These are phyloP conservation scores for Auricularia sp. DNA, from an alignment of 768 basidiomycete genomes.

Conservation along the genomic window DNA sequence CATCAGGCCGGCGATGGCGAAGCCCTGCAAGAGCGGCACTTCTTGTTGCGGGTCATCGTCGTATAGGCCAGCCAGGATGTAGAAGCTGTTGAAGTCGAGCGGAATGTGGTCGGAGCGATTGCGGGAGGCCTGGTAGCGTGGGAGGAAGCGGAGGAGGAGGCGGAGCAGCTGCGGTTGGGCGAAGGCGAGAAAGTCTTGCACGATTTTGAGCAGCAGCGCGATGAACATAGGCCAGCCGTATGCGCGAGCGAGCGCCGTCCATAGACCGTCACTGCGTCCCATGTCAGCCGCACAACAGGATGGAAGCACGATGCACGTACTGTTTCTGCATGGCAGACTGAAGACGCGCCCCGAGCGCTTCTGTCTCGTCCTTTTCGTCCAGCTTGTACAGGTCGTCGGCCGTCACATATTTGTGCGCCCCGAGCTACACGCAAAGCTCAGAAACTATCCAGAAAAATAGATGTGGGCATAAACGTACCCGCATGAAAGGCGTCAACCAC, in stretches of 20 bases:
- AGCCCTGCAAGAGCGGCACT: conserved; percentile 47
- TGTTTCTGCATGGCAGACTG: conserved; percentile 52
- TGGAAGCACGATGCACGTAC: conserved; percentile 26
- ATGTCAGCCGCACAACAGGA: neutral
- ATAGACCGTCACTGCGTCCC: conserved; percentile 45
- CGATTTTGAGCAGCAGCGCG: conserved; percentile 53
- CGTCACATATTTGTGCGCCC: conserved; percentile 54
- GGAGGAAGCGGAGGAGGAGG: conserved; percentile 70
- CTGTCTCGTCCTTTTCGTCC: conserved; percentile 55
- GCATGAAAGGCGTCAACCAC: conserved; percentile 80
- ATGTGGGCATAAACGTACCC: conserved; percentile 6
- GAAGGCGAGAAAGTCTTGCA: conserved; percentile 74
- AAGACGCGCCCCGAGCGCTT: conserved; percentile 52
- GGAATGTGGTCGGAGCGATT: conserved; percentile 20
- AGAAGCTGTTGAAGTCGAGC: neutral
- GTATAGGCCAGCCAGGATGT: neutral
- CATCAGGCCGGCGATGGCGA: conserved; percentile 68
- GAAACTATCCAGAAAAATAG: neutral
- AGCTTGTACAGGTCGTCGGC: conserved; percentile 81
- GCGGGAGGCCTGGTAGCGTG: conserved; percentile 50
- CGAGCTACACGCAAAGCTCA: conserved; percentile 28
- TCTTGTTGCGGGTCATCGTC: conserved; percentile 19
- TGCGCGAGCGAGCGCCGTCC: conserved; percentile 61
- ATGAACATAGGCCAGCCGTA: conserved; percentile 68
- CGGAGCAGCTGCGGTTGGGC: conserved; percentile 81